Evolutionary conservation across 164 flowering plant species (phyloP).

Genomic region (Piper longum): DNA sequence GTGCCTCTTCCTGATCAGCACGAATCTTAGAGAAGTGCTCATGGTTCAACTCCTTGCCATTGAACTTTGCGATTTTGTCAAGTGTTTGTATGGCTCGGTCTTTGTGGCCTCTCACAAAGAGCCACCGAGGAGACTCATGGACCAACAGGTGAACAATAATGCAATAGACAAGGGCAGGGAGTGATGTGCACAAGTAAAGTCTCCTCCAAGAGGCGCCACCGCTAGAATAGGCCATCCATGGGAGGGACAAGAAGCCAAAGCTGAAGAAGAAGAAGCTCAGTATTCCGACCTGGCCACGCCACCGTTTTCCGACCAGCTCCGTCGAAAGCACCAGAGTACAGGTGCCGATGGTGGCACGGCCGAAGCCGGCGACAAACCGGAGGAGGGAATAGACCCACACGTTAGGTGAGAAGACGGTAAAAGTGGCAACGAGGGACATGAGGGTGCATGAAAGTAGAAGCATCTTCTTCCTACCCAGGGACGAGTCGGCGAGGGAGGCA

Average conservation of each 20-base stretch:
- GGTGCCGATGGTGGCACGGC: conserved; percentile 43
- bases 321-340: conserved; percentile 19
- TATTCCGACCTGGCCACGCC: conserved; percentile 47
- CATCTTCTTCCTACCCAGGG: conserved; percentile 54
- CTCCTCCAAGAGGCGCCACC: conserved; percentile 33
- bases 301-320: conserved; percentile 32
- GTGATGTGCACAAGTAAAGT: conserved; percentile 38
- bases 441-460: conserved; percentile 32
- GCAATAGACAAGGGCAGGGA: conserved; percentile 31
- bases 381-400: conserved; percentile 47
- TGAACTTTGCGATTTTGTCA: conserved; percentile 2
- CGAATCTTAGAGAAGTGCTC: not conserved
- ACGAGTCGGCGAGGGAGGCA: conserved; percentile 50
- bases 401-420: conserved; percentile 30
- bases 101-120: conserved; percentile 32
- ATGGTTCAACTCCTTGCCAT: not conserved
- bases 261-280: conserved; percentile 45
- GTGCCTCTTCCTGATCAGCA: not conserved
- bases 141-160: conserved; percentile 20
- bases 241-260: conserved; percentile 54
- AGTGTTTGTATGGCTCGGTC: conserved; percentile 29
- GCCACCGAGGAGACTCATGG: conserved; percentile 43
- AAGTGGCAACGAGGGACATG: conserved; percentile 28
- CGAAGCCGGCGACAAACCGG: conserved; percentile 40
- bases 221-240: conserved; percentile 33